Conservation (phyloP, 208 protist species). For the Angomonas ambiguus region DNA sequence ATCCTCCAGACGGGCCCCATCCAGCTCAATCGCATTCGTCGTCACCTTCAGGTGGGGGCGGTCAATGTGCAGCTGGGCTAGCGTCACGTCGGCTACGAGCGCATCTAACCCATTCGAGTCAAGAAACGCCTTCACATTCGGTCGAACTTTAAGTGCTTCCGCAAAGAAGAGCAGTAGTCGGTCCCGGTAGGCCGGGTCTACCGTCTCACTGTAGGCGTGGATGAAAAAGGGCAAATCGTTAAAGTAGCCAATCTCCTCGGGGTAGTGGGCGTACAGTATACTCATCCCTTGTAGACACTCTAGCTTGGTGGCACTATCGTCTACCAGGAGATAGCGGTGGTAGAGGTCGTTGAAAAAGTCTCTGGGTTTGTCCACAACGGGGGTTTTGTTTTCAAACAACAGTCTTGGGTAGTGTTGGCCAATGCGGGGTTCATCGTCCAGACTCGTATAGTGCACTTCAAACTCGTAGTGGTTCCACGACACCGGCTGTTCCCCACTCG, state of each 20-base stretch:
- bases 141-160: constrained; percentile 47
- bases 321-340: constrained; percentile 90
- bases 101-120: constrained; percentile 76
- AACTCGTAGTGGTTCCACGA: constrained; percentile 94
- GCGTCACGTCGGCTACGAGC: constrained; percentile 83
- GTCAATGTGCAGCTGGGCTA: constrained; percentile 93
- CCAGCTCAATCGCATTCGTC: constrained; percentile 83
- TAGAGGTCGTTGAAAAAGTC: constrained; percentile 93
- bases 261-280: constrained; percentile 86
- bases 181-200: constrained; percentile 80
- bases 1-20: constrained; percentile 30
- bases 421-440: constrained; percentile 85
- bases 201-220: constrained; percentile 65
- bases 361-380: constrained; percentile 65
- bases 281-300: constrained; percentile 89
- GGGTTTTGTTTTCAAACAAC: constrained; percentile 75
- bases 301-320: constrained; percentile 48
- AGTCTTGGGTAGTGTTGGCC: constrained; percentile 87
- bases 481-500: constrained; percentile 32
- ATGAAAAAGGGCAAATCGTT: constrained; percentile 83
- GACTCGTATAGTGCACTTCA: constrained; percentile 86
- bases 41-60: constrained; percentile 66
- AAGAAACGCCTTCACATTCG: constrained; percentile 93
- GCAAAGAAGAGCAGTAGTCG: constrained; percentile 82
- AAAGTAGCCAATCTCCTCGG: constrained; percentile 77